Conservation (phyloP, 2,329 filamentous ascomycete genomes). For the Epichloe sibirici region DNA sequence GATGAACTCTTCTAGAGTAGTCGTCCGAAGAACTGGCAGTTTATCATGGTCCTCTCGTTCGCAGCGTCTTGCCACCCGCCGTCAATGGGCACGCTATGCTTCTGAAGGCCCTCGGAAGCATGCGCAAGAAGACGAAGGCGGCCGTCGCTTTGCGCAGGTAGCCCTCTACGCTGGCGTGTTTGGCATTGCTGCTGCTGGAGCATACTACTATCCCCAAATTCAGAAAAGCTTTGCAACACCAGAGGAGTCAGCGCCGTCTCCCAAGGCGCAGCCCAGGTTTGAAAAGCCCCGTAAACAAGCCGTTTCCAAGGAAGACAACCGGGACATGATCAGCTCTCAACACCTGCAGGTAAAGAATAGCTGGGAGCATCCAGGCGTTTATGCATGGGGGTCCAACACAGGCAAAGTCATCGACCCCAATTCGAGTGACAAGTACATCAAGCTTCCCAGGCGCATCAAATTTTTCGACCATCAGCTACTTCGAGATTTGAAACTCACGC, state of each 20-base stretch:
- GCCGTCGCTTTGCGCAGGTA: conserved; percentile 11
- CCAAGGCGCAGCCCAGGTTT: conserved; percentile 47
- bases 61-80: conserved; percentile 11
- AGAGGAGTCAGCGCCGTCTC: conserved; percentile 9
- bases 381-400: conserved; percentile 83
- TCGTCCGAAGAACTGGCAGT: conserved; percentile 16
- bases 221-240: conserved; percentile 11
- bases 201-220: conserved; percentile 26
- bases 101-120: conserved; percentile 12
- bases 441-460: conserved; percentile 62
- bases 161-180: conserved; percentile 21
- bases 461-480: conserved; percentile 80
- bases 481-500: conserved; percentile 75
- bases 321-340: conserved; percentile 70
- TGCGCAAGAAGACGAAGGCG: conserved; percentile 13
- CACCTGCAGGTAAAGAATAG: conserved; percentile 80
- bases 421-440: conserved; percentile 65
- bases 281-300: conserved; percentile 51
- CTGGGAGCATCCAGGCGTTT: conserved; percentile 74
- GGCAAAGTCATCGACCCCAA: conserved; percentile 78
- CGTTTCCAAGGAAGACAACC: conserved; percentile 55
- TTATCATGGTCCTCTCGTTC: conserved; percentile 13
- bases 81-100: conserved; percentile 19
- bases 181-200: conserved; percentile 25
- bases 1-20: conserved; percentile 21